Evolutionary conservation across 371 early-diverging fungal species (phyloP), one percentile per base, ranked within the genome.

Genomic region (Vavraia culicis): DNA sequence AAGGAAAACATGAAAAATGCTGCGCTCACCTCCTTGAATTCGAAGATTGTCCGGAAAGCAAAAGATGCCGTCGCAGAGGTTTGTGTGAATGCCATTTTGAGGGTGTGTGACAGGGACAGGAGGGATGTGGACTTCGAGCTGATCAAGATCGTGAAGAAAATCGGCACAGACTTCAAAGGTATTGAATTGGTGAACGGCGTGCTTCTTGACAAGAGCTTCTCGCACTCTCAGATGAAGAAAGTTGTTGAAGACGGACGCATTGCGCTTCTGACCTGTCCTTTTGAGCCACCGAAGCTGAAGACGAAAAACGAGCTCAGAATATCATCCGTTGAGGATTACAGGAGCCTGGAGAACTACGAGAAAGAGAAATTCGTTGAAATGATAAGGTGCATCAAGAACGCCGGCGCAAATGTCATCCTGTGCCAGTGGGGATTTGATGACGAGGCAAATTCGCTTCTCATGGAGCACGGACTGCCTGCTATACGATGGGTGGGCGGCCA

Each of bases 401-500:
- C 82, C 45, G 90, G 90, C 32, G 93, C 94, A 43, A 89, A 88
- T 72, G 63, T 96, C 20, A 95, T 91, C 32, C 82, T 93, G 43
- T 96, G 95, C 74, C 96, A 99, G 71, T 96, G 96, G 96, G 99
- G 99, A 54, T 96, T 99, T 66, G 96, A 96, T 71, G 99, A 99
- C 66, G 96, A 99, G 71, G 99, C 96, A 35, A 99, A 94, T 73
- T 91, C 91, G 66, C 71, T 99, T 67, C 73, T 99, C 49, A 71
- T 93, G 73, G 88, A 93, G 71, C 84, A 89, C 73, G 65, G 89
- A 63, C 74, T 99, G 23, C 94, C 98, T 36, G 91, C 95, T 54
- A 87, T 96, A 19, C 76, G 99, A 58, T 96, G 99, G 98, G 96
- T 99, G n/a, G 98, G 98, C 54, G 98, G 96, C 21, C 87, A 91